These are phyloP conservation scores for Umbelopsis vinacea DNA, from an alignment of 192 early-diverging fungal genomes.

Conservation along the genomic window DNA sequence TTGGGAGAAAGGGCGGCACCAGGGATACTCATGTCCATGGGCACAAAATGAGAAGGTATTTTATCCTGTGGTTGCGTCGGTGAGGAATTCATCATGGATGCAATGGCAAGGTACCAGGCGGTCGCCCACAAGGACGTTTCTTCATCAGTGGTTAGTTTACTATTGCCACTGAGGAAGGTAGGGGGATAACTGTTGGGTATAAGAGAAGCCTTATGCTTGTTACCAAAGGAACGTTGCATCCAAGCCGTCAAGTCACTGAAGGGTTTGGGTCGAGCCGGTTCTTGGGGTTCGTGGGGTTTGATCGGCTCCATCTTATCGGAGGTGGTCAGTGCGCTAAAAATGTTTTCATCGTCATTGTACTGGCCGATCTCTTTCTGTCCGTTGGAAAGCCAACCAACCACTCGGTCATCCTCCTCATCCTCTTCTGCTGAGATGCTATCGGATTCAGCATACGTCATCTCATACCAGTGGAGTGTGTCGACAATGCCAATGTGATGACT, in stretches of 20 bases:
- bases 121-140: not conserved
- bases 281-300: conserved; percentile 20
- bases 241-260: conserved; percentile 8
- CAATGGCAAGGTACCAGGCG: conserved; percentile 9
- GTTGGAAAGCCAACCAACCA: conserved; percentile 6
- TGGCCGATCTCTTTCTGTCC: not conserved
- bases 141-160: conserved; percentile 12
- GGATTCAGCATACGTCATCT: not conserved
- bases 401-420: not conserved
- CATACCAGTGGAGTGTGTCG: not conserved
- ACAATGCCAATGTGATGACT: not conserved
- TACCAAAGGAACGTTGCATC: conserved; percentile 12
- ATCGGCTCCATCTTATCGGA: conserved; percentile 2
- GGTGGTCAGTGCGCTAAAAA: not conserved
- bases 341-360: not conserved
- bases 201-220: conserved; percentile 19
- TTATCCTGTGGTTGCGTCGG: not conserved
- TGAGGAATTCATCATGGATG: not conserved
- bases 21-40: conserved; percentile 9
- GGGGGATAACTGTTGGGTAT: conserved; percentile 18
- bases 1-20: conserved; percentile 26
- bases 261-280: not conserved
- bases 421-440: not conserved
- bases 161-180: conserved; percentile 11
- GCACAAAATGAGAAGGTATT: not conserved